Percentiles rank a stretch among this genome's conserved stretches.
These are phyloP conservation scores for Hypoxylon fragiforme DNA, from an alignment of 495 filamentous ascomycete species.

Conservation along the genomic window DNA sequence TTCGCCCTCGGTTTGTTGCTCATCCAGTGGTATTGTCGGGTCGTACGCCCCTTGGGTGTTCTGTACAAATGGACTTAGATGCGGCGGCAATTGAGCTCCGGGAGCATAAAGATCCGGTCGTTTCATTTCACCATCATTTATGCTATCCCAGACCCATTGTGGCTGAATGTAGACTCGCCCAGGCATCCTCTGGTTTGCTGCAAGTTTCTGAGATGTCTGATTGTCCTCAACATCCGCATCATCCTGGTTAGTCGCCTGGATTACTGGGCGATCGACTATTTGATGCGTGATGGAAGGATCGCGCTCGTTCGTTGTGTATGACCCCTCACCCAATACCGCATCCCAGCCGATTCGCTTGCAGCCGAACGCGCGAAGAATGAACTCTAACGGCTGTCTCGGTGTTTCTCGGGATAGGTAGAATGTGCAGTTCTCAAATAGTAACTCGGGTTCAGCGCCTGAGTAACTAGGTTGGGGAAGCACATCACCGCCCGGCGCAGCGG, in stretches of 20 bases:
- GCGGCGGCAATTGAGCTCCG: conserved; percentile 84
- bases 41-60: conserved; percentile 82
- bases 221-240: conserved; percentile 61
- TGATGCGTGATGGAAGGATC: conserved; percentile 93
- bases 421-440: conserved; percentile 82
- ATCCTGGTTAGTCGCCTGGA: conserved; percentile 61
- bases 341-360: conserved; percentile 98
- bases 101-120: conserved; percentile 87
- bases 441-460: conserved; percentile 57
- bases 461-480: conserved; percentile 78
- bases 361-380: conserved; percentile 90
- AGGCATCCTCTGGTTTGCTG: conserved; percentile 68
- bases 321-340: conserved; percentile 81
- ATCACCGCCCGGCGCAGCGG: conserved; percentile 77
- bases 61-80: conserved; percentile 96
- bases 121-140: conserved; percentile 87
- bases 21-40: conserved; percentile 77
- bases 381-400: conserved; percentile 86
- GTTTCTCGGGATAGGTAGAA: conserved; percentile 95
- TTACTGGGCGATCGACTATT: conserved; percentile 83
- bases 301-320: conserved; percentile 84
- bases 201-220: conserved; percentile 57
- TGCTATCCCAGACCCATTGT: conserved; percentile 97
- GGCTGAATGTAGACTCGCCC: conserved; percentile 92
- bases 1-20: conserved; percentile 82